phyloP scores from a whole-genome alignment of 331 rosid genomes.

The Dryas integrifolia region DNA sequence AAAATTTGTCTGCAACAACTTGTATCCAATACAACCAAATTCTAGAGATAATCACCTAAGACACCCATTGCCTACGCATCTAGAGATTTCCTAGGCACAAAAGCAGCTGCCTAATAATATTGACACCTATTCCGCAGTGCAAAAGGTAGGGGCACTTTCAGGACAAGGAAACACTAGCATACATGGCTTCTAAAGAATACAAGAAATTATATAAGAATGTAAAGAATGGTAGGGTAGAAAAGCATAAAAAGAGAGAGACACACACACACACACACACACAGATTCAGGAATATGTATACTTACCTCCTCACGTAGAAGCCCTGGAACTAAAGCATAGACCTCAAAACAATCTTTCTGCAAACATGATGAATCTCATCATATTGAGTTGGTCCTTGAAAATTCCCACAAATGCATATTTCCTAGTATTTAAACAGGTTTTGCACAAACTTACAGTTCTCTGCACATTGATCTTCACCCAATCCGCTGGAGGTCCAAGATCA shows the following conservation, averaged over 20 bases:
- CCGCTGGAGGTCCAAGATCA: slow-evolving; percentile 92
- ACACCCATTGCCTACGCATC: too few species aligned
- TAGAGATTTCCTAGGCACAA: background rate
- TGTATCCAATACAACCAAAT: background rate
- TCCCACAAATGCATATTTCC: slow-evolving; percentile 13
- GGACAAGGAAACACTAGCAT: background rate
- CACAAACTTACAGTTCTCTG: slow-evolving; percentile 78
- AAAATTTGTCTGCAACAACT: background rate
- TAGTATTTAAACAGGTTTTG: slow-evolving; percentile 19
- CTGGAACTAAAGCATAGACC: slow-evolving; percentile 97
- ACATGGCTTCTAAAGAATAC: background rate
- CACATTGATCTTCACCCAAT: slow-evolving; percentile 97
- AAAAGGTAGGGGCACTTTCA: too few species aligned
- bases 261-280: background rate
- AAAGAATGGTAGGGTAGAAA: background rate
- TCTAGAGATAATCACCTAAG: background rate
- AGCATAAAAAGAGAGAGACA: slow-evolving; percentile 1
- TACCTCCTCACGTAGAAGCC: slow-evolving; percentile 99
- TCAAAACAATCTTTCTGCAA: slow-evolving; percentile 95
- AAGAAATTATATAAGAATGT: background rate
- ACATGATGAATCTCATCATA: slow-evolving; percentile 22
- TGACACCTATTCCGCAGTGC: too few species aligned
- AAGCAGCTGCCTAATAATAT: slow-evolving; percentile 6
- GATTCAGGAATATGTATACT: slow-evolving; percentile 21
- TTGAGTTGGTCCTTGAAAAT: slow-evolving; percentile 9